Evolutionary conservation across 2,329 filamentous ascomycete species (phyloP), one percentile per base, ranked within the genome.

Genomic region (Colletotrichum falcatum): DNA sequence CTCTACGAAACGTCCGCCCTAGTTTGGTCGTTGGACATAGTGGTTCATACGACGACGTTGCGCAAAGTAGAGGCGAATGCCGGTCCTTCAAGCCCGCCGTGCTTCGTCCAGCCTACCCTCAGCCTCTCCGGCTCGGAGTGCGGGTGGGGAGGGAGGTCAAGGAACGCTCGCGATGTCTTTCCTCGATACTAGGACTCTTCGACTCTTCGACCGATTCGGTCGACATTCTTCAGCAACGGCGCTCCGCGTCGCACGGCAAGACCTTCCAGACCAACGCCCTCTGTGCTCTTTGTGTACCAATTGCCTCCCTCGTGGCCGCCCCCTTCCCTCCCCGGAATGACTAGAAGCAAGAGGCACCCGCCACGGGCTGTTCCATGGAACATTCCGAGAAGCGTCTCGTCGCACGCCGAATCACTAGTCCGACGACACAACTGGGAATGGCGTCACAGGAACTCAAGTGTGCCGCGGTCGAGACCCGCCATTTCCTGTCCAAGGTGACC

Each of bases 21-120:
- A 16, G 16, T 39, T 65, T 44, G 7, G 8, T 60, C 7, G 5
- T 23, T 62, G 26, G 51, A 30, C 39, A 49, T 61, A 37, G 48
- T 62, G 56, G 44, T 26, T 62, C 35, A 11, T 20, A 20, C 35
- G 18, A 37, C 16, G 35, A n/a, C 33, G 35, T 44, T 58, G n/a
- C 30, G 37, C n/a, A 44, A 61, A 35, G 49, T 56, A 46, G 55
- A 66, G n/a, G 63, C 67, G 63, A 61, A 42, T 46, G 66, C 55
- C 39, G 26, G 49, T 59, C 44, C 2, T 20, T 51, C 48, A 42
- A 30, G 16, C 20, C 18, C 33, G 37, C n/a, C 44, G 30, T 37
- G 8, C 44, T 53, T 33, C 30, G n/a, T 60, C 46, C 35, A 48
- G 23, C 54, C 37, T 8, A n/a, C 7, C 6, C 16, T 42, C 30